phyloP scores from a whole-genome alignment of 495 filamentous ascomycete species.

The Penicillium soppii region DNA sequence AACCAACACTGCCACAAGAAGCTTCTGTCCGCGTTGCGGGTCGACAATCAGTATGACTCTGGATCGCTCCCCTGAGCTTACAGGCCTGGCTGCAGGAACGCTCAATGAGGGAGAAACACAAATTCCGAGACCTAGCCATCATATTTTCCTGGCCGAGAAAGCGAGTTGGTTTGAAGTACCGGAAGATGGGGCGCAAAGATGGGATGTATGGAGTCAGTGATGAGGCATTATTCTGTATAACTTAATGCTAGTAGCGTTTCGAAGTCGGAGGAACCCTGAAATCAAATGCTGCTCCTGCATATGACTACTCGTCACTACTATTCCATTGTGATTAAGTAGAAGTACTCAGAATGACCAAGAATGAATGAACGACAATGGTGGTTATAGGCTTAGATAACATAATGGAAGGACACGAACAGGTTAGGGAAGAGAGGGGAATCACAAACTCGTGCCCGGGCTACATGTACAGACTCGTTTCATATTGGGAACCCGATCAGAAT shows the following conservation, averaged over 20 bases:
- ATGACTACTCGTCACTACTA: too few species aligned
- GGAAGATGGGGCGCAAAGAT: constrained; percentile 23
- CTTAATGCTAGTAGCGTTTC: background rate
- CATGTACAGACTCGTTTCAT: constrained; percentile 27
- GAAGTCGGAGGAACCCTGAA: too few species aligned
- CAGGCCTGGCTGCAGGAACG: constrained; percentile 27
- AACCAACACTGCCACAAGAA: constrained; percentile 22
- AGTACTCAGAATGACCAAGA: background rate
- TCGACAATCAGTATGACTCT: constrained; percentile 29
- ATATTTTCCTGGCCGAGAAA: constrained; percentile 31
- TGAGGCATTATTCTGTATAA: background rate
- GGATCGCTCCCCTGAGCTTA: constrained; percentile 6
- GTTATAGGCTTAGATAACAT: constrained; percentile 6
- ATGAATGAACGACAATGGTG: background rate
- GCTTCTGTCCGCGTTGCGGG: constrained; percentile 30
- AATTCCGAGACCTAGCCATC: constrained; percentile 14
- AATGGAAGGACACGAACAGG: constrained; percentile 6
- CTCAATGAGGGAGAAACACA: constrained; percentile 17
- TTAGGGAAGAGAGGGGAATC: constrained; percentile 29
- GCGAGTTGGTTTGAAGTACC: constrained; percentile 29
- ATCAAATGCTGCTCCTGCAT: too few species aligned
- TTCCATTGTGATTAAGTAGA: background rate
- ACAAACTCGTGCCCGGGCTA: constrained; percentile 25
- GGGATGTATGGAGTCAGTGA: constrained; percentile 1
- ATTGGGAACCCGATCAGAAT: constrained; percentile 53